Evolutionary conservation across 495 filamentous ascomycete genomes (phyloP), one percentile per base, ranked within the genome.

Genomic region (Delitschia confertaspora): DNA sequence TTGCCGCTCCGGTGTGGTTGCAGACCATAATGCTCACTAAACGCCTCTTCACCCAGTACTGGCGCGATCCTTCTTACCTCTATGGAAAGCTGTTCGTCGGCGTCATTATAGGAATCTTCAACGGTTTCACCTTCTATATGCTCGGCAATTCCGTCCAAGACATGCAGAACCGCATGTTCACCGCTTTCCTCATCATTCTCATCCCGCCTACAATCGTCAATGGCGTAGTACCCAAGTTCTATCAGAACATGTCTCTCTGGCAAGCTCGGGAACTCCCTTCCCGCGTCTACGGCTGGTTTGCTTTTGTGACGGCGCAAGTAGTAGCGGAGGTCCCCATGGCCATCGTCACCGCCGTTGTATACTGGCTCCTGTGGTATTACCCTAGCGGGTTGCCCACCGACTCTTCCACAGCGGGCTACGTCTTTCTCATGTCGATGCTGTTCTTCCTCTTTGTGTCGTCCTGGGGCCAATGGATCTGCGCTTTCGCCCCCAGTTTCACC

Each of bases 401-500:
- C 42, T 70, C 72, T 6, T 67, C 71, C 2, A 71, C 70, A 0
- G 75, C 85, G 0, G 85, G 88, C 31, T 93, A 93, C 58, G 79
- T 83, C 32, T 94, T 83, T 69, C 64, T 93, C 14, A 86, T 93
- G 79, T 76, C 75, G 1, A 65, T 93, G 54, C 71, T 91, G 0
- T 88, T 89, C 66, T 85, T 80, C 71, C 64, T 89, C 21, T 89
- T 89, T 71, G 70, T 76, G 49, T 71, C 74, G 4, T 78, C 72
- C 45, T 87, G 82, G 82, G 84, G 85, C 18, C 85, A 91, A 56
- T 88, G 82, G 80, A 85, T 88, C 50, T 81, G 78, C 55, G 80
- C 85, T 3, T 84, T 86, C 63, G 80, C 85, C 0, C 84, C 84
- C 1, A 76, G 68, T 5, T 85, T 88, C 66, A 84, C 82, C 3